Evolutionary conservation across 2,329 filamentous ascomycete species (phyloP), one percentile per base, ranked within the genome.

Genomic region (Fusarium scirpi): DNA sequence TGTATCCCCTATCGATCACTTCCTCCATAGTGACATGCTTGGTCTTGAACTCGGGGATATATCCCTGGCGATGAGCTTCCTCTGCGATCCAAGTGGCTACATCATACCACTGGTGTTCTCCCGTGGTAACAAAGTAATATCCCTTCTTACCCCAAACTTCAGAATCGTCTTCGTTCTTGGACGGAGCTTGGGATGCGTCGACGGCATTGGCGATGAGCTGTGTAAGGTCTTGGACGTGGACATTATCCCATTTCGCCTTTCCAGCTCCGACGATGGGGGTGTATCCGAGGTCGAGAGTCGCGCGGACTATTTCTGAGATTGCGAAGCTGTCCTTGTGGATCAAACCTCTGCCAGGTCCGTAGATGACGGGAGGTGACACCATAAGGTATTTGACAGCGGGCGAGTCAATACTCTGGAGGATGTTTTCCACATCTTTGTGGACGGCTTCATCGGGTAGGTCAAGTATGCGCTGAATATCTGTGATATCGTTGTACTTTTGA

Each of bases 351-450:
- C 86, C 86, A 5, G 66, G 67, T 30, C 86, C 86, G 74, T 88
- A 88, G 67, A 88, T 87, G 51, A 79, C 80, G 0, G 85, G 85
- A 5, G 85, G 85, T 4, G 79, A 77, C n/a, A 87, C 75, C 65
- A 88, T 82, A 48, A 84, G 80, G 15, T 80, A 80, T 67, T 79
- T 81, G 57, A 86, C 79, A 2, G 66, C 64, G 11, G 78, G 74
- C 5, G 77, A 76, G 38, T 80, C 81, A 41, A 81, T 78, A 0
- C 70, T 80, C 29, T 84, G 80, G n/a, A 94, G 86, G 25, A 92
- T 84, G 76, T 89, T 87, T 78, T 95, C 92, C 6, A 93, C 87
- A 73, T 90, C 83, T 16, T 90, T 87, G 79, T 94, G 92, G 25
- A 84, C 75, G 12, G 85, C 89, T 1, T 79, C 74, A 73, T 89